Evolutionary conservation across 2,329 filamentous ascomycete genomes (phyloP), one percentile per base, ranked within the genome.

Genomic region (Colletotrichum spinosum): DNA sequence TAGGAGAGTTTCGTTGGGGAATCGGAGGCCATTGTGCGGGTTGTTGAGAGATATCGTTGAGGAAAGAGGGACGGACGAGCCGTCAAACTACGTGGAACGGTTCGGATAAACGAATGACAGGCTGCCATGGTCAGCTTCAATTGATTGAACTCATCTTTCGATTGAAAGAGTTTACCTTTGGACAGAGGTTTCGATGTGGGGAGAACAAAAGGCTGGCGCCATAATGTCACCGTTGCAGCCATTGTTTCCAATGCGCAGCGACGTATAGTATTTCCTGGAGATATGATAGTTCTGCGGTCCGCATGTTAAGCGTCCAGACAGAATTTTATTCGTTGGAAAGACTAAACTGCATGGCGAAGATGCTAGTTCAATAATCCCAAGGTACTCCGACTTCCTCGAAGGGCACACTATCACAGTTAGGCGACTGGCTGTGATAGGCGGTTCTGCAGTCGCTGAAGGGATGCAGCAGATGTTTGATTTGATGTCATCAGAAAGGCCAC

Each of bases 1-100:
- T 93, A 94, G 56, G 86, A 86, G 73, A 92, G 87, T 17, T 65
- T 67, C 34, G 45, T 8, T 37, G 50, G 17, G 12, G 54, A 50
- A 13, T 49, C 55, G 49, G 54, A 65, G 41, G 39, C 46, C 64
- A 67, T 55, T 25, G 13, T 66, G 53, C 58, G 62, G 11, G 63
- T 62, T 15, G 58, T 54, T 12, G 63, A 54, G 13, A 66, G 34
- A 39, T 9, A 49, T 17, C 48, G 63, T 42, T 48, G 41, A 38
- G 48, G 38, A 11, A 44, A 25, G 33, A 44, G 53, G 11, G 53
- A 33, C 49, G 34, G 53, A 53, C 42, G 53, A 64, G 52, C 48
- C 45, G 48, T 13, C 54, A 51, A 52, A 33, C 35, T 55, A 39
- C 59, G 59, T 11, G 38, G 44, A 8, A 57, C 12, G 7, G 44